A percentile compares a stretch with the other conserved stretches of the same genome.
Conservation (phyloP, 352 stramenopile genomes). For the Lagenidium giganteum region DNA sequence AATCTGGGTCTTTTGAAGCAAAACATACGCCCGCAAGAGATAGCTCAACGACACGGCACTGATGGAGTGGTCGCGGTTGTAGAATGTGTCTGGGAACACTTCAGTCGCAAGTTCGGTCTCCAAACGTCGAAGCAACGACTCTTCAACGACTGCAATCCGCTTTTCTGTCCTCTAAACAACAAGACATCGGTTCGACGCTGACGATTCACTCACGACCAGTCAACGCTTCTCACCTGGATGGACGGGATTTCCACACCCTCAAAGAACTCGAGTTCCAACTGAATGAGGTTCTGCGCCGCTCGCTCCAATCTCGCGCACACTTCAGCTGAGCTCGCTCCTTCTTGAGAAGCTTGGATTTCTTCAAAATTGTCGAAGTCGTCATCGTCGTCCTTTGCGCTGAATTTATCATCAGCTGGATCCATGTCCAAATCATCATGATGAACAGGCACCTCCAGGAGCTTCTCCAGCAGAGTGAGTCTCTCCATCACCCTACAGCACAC, state of each 20-base stretch:
- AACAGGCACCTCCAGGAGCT: slow-evolving; percentile 72
- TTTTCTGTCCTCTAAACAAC: slow-evolving; percentile 55
- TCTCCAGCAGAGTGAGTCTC: slow-evolving; percentile 70
- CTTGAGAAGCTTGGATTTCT: slow-evolving; percentile 27
- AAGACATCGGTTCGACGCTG: no score
- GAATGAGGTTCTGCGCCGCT: slow-evolving; percentile 64
- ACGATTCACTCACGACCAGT: neutral
- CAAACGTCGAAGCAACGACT: slow-evolving; percentile 60
- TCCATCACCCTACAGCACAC: slow-evolving; percentile 44
- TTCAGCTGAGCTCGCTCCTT: slow-evolving; percentile 36
- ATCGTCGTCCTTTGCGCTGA: slow-evolving; percentile 34
- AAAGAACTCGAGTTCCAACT: slow-evolving; percentile 73
- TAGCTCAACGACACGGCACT: slow-evolving; percentile 59
- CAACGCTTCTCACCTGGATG: slow-evolving; percentile 48
- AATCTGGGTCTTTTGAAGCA: slow-evolving; percentile 69
- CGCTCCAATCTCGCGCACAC: slow-evolving; percentile 71
- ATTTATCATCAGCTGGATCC: slow-evolving; percentile 5
- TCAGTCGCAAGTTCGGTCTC: slow-evolving; percentile 84
- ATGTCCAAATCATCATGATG: slow-evolving; percentile 21
- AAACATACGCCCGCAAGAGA: slow-evolving; percentile 67
- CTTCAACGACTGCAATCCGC: slow-evolving; percentile 58
- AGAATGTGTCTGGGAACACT: slow-evolving; percentile 85
- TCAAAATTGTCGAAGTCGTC: slow-evolving; percentile 78
- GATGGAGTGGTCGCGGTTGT: slow-evolving; percentile 74
- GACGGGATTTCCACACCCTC: slow-evolving; percentile 57